Base-by-base conservation (phyloP, 306 rosid genomes). In the Alnus rubra region DNA sequence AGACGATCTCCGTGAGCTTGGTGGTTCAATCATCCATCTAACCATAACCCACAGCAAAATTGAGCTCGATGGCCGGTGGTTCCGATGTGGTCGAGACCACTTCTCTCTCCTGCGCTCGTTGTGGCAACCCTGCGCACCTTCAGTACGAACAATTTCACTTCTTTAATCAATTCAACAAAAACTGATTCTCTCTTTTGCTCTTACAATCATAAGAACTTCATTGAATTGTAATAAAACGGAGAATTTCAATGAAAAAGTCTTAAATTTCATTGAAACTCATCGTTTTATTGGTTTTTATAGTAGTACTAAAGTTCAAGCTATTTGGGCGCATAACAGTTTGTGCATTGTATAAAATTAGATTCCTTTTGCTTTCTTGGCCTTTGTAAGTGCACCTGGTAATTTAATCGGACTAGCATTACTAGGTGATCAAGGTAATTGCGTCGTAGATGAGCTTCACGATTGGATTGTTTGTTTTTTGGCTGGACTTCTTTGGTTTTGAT, bases 51-150 rank as follows among this genome's bases (percentile, higher is more conserved):
- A 60, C 68, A 11, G 14, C 44, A 11, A 14, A 14, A 31, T 14
- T 58, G 72, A 49, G 10, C 15, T 28, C 84, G 18, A 95, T 95
- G 99, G 86, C 87, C 37, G 90, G 82, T 39, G 91, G 76, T 84
- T 87, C 90, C 11, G 89, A 82, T 74, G 73, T 70, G 48, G 87
- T 89, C 33, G 91, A 78, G 50, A 88, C 77, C 1, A 72, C 80
- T 67, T 6, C 80, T 23, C 87, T 91, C 45, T 87, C 91, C 16
- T 96, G 98, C 78, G 90, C 74, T 73, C 88, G 79, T 54, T 96
- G 99, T 75, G 86, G 84, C 79, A 90, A 93, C 50, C 96, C 97
- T 73, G 95, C 99, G 74, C 82, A 79, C 69, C 97, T 96, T 74
- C 97, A 91, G 98, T 96, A 87, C 28, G 89, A 73, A n/a, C 11